phyloP scores from a whole-genome alignment of 208 protist species.

The Trichomonas vaginalis region DNA sequence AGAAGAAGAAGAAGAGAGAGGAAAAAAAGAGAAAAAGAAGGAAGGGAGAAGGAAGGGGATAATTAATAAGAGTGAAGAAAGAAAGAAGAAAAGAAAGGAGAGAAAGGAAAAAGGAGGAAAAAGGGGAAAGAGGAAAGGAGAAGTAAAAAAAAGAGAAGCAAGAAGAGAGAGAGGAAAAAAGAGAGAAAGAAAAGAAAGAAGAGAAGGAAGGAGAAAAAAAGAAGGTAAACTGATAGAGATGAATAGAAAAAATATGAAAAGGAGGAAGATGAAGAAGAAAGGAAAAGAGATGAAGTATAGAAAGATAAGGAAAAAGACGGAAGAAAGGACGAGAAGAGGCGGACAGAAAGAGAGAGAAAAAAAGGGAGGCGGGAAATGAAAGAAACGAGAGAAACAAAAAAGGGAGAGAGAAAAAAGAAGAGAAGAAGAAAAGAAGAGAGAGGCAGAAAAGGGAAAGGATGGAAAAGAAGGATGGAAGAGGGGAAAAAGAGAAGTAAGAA shows the following conservation, averaged over 20 bases:
- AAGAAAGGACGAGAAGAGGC: not conserved
- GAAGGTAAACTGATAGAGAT: not conserved
- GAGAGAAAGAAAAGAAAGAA: not conserved
- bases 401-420: not conserved
- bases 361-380: not conserved
- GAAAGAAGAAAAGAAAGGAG: not conserved
- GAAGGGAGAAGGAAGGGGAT: not conserved
- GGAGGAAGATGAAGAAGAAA: not conserved
- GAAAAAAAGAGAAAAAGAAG: not conserved
- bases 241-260: not conserved
- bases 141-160: not conserved
- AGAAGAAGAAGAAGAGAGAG: not conserved
- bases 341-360: not conserved
- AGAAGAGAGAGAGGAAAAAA: not conserved
- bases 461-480: not conserved
- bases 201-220: not conserved
- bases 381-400: not conserved
- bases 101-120: not conserved
- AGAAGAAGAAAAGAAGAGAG: not conserved
- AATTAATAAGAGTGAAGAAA: not conserved
- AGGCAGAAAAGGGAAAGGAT: not conserved
- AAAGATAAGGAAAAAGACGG: not conserved
- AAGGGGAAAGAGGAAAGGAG: not conserved
- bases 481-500: not conserved
- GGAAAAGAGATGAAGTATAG: not conserved